These are phyloP conservation scores for Paramecium pentaurelia DNA, from an alignment of 73 alveolate genomes.

Conservation along the genomic window DNA sequence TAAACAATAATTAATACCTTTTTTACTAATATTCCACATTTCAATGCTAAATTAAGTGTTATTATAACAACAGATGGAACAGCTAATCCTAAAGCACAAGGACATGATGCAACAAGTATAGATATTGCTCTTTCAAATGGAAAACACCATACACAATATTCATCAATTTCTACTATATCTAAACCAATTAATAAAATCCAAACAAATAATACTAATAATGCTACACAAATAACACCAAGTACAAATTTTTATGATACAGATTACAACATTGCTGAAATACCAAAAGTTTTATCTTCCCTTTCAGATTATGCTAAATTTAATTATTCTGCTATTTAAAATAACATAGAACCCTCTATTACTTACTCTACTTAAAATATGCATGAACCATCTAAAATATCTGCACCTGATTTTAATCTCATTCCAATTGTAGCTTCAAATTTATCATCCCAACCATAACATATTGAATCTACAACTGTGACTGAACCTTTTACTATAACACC, in stretches of 20 bases:
- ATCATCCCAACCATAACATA: conserved; percentile 61
- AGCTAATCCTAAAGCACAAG: conserved; percentile 99
- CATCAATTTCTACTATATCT: conserved; percentile 58
- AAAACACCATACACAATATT: conserved; percentile 59
- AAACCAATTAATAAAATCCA: conserved; percentile 78
- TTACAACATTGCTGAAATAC: conserved; percentile 58
- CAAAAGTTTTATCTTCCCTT: conserved; percentile 62
- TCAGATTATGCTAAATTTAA: conserved; percentile 54
- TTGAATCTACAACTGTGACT: conserved; percentile 55
- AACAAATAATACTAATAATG: conserved; percentile 69
- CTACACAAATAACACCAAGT: conserved; percentile 60
- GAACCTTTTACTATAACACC: conserved; percentile 71
- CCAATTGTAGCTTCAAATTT: conserved; percentile 53
- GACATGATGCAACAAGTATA: conserved; percentile 62
- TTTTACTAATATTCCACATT: conserved; percentile 83
- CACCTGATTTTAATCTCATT: conserved; percentile 30
- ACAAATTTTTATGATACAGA: conserved; percentile 37
- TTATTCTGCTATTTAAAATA: conserved; percentile 34
- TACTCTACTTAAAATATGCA: conserved; percentile 33
- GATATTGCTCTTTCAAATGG: conserved; percentile 54
- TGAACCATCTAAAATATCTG: conserved; percentile 50
- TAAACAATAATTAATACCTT: conserved; percentile 68
- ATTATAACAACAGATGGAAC: conserved; percentile 98
- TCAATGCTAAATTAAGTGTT: conserved; percentile 91
- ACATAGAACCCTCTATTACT: conserved; percentile 47